Conservation (phyloP, 352 stramenopile genomes). For the Phytopythium oedochilum region DNA sequence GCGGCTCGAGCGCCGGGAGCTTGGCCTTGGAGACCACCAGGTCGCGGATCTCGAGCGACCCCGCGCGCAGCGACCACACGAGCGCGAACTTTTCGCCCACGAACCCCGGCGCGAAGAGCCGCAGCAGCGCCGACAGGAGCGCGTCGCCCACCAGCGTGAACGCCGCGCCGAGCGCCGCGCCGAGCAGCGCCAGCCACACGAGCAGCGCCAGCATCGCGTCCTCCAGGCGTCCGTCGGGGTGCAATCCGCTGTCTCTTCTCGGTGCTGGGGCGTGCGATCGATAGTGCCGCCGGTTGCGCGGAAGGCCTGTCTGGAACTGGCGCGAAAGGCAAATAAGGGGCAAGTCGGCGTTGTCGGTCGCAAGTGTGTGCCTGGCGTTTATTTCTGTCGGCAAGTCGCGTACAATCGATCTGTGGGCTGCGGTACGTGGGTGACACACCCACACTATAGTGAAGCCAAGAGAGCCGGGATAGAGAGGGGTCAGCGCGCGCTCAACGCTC, state of each 20-base stretch:
- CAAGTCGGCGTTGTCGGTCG: no score
- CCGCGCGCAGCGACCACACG: conserved; percentile 55
- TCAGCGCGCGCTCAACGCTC: no score
- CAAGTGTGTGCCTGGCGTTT: no score
- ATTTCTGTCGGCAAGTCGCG: background rate
- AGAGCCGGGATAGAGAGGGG: background rate
- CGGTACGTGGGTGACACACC: background rate
- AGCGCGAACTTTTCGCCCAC: conserved; percentile 58
- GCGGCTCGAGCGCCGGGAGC: conserved; percentile 50
- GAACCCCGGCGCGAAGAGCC: conserved; percentile 29
- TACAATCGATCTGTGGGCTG: background rate
- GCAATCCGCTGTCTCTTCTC: no score
- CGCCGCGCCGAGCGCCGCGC: conserved; percentile 14
- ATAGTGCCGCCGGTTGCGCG: no score
- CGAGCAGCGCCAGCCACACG: conserved; percentile 27
- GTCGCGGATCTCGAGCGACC: conserved; percentile 54
- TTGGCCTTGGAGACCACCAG: conserved; percentile 35
- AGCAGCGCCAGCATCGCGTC: conserved; percentile 14
- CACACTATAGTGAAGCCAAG: background rate
- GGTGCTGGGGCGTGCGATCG: no score
- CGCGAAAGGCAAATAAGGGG: background rate
- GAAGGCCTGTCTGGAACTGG: no score
- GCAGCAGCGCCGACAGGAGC: conserved; percentile 52
- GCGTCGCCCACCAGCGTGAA: conserved; percentile 51
- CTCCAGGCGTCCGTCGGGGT: no score